Base-by-base conservation (phyloP, 1,284 basidiomycete species). In the Marasmius sp. region DNA sequence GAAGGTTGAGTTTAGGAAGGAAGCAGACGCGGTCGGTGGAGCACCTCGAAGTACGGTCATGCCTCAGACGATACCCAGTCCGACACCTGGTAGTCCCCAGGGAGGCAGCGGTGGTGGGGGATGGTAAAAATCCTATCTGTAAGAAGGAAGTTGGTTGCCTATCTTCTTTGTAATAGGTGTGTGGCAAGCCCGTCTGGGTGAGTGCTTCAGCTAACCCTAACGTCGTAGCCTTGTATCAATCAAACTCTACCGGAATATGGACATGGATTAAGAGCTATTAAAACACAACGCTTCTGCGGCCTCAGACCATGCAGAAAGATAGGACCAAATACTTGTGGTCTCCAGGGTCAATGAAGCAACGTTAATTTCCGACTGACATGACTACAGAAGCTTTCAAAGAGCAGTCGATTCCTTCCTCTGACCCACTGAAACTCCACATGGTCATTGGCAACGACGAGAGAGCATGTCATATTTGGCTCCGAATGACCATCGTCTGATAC, bases 1-100 rank as follows among this genome's bases (percentile, higher is more conserved):
- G 77, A 93, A 93, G 80, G 89, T 93, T 61, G 90, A 92, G 73
- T 92, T 86, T 77, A 79, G 90, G 64, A 91, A 89, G 69, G 88
- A 91, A 64, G 76, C 79, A 22, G 86, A 88, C 53, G 71, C 78
- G 6, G 72, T 75, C 38, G 61, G 69, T 14, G 70, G 72, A 36
- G 68, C 71, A 9, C 73, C 76, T 7, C 58, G 48, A n/a, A 57
- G 60, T 36, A 57, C 55, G 8, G 77, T 75, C 49, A 72, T 80
- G 71, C 81, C 83, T 8, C 81, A 81, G 70, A 80, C 75, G 66
- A 84, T 84, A 64, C 81, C 82, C 22, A 75, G 74, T 60, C 71
- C 70, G 18, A 64, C 69, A 33, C 70, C 69, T 14, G 66, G 66
- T 5, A 71, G 70, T 60, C 71, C 71, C 14, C 66, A 63, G 22